phyloP scores from a whole-genome alignment of 768 basidiomycete genomes.

The Tricholoma matsutake region DNA sequence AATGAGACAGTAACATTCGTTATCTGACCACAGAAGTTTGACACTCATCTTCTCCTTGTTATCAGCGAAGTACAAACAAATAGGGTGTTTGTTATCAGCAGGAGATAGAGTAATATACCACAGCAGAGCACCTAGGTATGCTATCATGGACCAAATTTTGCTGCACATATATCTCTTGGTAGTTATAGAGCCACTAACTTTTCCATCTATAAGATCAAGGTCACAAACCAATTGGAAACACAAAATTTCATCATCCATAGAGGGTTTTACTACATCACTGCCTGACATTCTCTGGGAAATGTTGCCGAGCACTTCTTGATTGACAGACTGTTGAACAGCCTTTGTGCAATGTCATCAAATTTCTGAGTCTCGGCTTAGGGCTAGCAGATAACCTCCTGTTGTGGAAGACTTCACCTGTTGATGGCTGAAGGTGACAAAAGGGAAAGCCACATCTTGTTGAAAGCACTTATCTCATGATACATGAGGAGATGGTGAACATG shows the following conservation, averaged over 20 bases:
- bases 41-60: no score
- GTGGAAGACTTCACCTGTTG: slow-evolving; percentile 31
- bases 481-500: slow-evolving; percentile 17
- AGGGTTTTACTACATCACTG: not conserved
- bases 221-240: no score
- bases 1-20: not conserved
- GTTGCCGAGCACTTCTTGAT: slow-evolving; percentile 16
- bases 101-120: slow-evolving; percentile 36
- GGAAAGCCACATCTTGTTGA: slow-evolving; percentile 29
- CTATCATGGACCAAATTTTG: slow-evolving; percentile 25
- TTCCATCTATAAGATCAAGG: not conserved
- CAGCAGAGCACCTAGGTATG: slow-evolving; percentile 20
- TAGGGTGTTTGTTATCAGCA: slow-evolving; percentile 26
- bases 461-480: slow-evolving; percentile 37
- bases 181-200: slow-evolving; percentile 22
- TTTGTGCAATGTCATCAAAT: slow-evolving; percentile 22
- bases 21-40: no score
- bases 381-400: slow-evolving; percentile 24
- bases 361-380: slow-evolving; percentile 20
- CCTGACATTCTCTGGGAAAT: slow-evolving; percentile 18
- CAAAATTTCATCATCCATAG: no score
- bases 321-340: slow-evolving; percentile 19
- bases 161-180: slow-evolving; percentile 24
- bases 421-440: slow-evolving; percentile 31
- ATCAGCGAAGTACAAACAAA: slow-evolving; percentile 17